Evolutionary conservation across 208 protist genomes (phyloP), one percentile per base, ranked within the genome.

Genomic region (Trypanosoma congolense): DNA sequence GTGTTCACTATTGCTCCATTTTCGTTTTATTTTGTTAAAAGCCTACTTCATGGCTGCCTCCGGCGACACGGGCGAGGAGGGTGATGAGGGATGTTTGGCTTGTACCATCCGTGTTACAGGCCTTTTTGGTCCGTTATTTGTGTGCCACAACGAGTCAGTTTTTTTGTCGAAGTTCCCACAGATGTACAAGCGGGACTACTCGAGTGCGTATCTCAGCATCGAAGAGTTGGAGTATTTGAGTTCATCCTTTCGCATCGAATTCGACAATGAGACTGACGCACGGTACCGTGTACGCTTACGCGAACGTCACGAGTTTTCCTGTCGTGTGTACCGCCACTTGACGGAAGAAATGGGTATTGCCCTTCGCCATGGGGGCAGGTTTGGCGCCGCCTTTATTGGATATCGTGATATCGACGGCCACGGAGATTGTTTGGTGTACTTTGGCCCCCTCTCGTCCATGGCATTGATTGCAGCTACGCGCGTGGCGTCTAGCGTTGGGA

Each of bases 301-400:
- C 1, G 28, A 50, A 31, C 35, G 43, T 0, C 53, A 85, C 55
- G 45, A 40, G 9, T 10, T 60, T 4, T 66, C 77, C 3, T 90
- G 82, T 61, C 14, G 28, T 5, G 56, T 74, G 22, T 90, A 90
- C 55, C 14, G 35, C n/a, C 33, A 70, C 9, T 59, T 86, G 16
- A 90, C 78, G 12, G 45, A 45, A 14, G 28, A 43, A 14, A 61
- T 61, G 49, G 62, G 69, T 3, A 73, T 73, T 29, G 63, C 42
- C 28, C 69, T 90, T 5, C 82, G 76, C 4, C 82, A 90, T 50
- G 77, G 78, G 1, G 84, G 78, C 28, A 51, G 71, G 21, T 90
- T 85, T 47, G 82, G 82, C 0, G 77, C 82, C 1, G 70, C 65
- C 19, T 90, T 82, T 41, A 80, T 87, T 42, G 82, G 78, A 26